Evolutionary conservation across 371 early-diverging fungal species (phyloP).

Genomic region (Circinella minor): DNA sequence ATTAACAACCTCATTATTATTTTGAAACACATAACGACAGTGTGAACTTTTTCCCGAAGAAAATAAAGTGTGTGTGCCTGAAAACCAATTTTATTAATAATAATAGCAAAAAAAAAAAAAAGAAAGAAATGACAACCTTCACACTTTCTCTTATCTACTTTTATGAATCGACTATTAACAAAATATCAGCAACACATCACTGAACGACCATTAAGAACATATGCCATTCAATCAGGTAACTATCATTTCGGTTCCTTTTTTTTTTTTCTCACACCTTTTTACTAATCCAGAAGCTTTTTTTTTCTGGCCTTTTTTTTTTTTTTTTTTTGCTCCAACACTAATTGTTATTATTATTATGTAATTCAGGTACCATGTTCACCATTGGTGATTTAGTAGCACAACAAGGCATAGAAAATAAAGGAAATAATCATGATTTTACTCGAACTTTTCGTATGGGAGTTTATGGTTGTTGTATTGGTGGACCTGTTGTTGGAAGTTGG

Average conservation of each 20-base stretch:
- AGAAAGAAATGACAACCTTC: too few relatives aligned
- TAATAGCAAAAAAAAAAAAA: too few relatives aligned
- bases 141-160: too few relatives aligned
- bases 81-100: too few relatives aligned
- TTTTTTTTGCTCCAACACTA: too few relatives aligned
- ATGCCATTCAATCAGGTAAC: conserved; percentile 25
- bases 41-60: too few relatives aligned
- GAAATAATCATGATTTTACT: conserved; percentile 28
- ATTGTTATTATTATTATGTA: neutral
- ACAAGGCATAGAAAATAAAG: conserved; percentile 29
- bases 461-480: conserved; percentile 31
- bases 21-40: too few relatives aligned
- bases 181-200: conserved; percentile 15
- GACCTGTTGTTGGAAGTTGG: conserved; percentile 39
- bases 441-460: conserved; percentile 30
- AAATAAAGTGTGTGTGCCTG: too few relatives aligned
- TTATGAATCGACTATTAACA: conserved; percentile 6
- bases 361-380: conserved; percentile 28
- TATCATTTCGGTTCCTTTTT: too few relatives aligned
- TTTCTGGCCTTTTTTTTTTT: too few relatives aligned
- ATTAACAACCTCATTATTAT: too few relatives aligned
- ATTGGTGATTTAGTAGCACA: conserved; percentile 36
- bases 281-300: neutral
- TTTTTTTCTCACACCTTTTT: too few relatives aligned
- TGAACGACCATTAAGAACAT: conserved; percentile 20